Base-by-base conservation (phyloP, 2,329 filamentous ascomycete genomes). In the Onygenales sp. region DNA sequence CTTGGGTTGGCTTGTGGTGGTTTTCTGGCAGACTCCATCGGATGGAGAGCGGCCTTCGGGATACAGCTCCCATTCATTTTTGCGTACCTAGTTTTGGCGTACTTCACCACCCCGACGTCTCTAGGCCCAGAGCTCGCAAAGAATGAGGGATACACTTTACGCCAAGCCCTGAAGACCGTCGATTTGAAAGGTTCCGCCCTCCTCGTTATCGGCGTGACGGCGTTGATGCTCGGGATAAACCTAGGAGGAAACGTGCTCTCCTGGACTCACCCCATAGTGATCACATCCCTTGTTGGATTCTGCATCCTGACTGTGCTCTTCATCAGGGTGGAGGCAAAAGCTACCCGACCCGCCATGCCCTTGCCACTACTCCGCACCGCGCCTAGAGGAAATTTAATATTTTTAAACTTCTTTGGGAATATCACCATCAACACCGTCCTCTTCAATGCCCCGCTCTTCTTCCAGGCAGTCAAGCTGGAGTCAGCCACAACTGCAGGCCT, bases 361-460 rank as follows among this genome's bases (percentile, higher is more conserved):
- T 63, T 78, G 10, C 64, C 68, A 14, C 70, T 79, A 48, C 65
- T 80, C 32, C 72, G 69, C 31, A 72, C 69, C 49, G 63, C 69
- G 33, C 77, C 77, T 2, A 70, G 75, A 3, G 73, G 74, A 6
- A 75, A 70, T 54, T 65, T 79, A 1, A 73, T 78, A 44, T 76
- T 78, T 59, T 72, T 73, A 54, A 79, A 78, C 57, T 78, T 78
- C 60, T 77, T 79, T 56, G 72, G 72, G 0, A 64, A 70, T 5
- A 66, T 79, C 13, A 72, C 75, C 1, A 67, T 77, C 55, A 76
- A 78, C 56, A 76, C 75, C 2, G 80, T 86, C 58, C 72, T 87
- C 13, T 87, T 88, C 69, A 84, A 85, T 61, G 82, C 82, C 5
- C 87, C 87, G 0, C 73, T 91, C 7, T 91, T 85, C 72, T 90